phyloP scores from a whole-genome alignment of 495 filamentous ascomycete species.

The Penicillium soppii region DNA sequence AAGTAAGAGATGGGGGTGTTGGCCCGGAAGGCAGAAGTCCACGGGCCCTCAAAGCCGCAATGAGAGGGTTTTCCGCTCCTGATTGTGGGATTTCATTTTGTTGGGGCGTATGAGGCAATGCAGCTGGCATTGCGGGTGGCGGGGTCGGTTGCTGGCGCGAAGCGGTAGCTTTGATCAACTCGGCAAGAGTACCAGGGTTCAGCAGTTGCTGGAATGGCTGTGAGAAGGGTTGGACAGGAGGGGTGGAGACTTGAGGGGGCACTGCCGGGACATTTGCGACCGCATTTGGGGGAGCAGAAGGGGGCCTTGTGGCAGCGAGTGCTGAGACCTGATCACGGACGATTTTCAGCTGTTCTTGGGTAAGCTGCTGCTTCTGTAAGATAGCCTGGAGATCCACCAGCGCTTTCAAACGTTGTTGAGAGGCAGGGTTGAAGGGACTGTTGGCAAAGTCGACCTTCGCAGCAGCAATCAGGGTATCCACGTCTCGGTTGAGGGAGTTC shows the following conservation, averaged over 20 bases:
- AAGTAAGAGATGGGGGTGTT: constrained; percentile 26
- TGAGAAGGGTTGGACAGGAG: constrained; percentile 33
- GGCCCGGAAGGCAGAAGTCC: constrained; percentile 45
- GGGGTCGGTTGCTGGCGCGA: constrained; percentile 43
- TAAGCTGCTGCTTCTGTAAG: constrained; percentile 73
- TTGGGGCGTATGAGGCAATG: constrained; percentile 24
- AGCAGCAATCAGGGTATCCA: constrained; percentile 69
- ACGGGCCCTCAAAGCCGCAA: constrained; percentile 46
- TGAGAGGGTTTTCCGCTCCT: constrained; percentile 41
- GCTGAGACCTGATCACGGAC: constrained; percentile 77
- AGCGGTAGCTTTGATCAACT: constrained; percentile 49
- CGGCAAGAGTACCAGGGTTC: constrained; percentile 48
- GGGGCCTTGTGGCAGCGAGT: constrained; percentile 47
- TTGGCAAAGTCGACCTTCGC: constrained; percentile 70
- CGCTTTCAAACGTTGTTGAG: constrained; percentile 77
- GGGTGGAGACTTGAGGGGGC: constrained; percentile 29
- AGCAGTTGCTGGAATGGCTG: constrained; percentile 45
- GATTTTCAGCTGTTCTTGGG: constrained; percentile 74
- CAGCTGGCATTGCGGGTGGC: constrained; percentile 31
- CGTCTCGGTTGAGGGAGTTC: constrained; percentile 75
- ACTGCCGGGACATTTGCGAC: constrained; percentile 20
- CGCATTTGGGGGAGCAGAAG: constrained; percentile 20
- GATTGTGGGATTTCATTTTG: constrained; percentile 32
- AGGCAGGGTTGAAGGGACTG: constrained; percentile 67
- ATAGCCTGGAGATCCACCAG: constrained; percentile 82